Conservation (phyloP, 2,329 filamentous ascomycete genomes). For the Dactylonectria estremocensis region DNA sequence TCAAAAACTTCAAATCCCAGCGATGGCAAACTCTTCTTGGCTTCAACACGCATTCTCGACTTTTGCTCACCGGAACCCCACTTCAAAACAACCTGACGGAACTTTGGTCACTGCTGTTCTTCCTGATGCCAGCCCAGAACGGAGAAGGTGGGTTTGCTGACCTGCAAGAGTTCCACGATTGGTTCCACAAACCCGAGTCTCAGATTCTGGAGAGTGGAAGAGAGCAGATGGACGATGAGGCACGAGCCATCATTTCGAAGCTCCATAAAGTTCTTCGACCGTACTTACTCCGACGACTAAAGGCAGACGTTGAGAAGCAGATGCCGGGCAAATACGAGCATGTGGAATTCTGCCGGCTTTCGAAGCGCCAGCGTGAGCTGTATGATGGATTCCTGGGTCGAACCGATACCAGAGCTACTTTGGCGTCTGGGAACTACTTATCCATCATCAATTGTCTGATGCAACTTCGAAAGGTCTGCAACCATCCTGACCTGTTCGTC, state of each 20-base stretch:
- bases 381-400: slow-evolving; percentile 97
- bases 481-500: slow-evolving; percentile 97
- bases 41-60: slow-evolving; percentile 89
- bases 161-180: slow-evolving; percentile 95
- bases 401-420: slow-evolving; percentile 88
- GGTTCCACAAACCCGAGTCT: slow-evolving; percentile 95
- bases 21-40: slow-evolving; percentile 96
- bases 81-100: slow-evolving; percentile 98
- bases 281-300: slow-evolving; percentile 90
- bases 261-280: slow-evolving; percentile 94
- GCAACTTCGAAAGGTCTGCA: slow-evolving; percentile 98
- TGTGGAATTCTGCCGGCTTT: slow-evolving; percentile 94
- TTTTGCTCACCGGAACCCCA: slow-evolving; percentile 93
- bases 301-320: slow-evolving; percentile 98
- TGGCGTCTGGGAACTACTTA: slow-evolving; percentile 94
- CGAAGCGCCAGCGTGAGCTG: slow-evolving; percentile 93
- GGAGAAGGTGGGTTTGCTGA: slow-evolving; percentile 93
- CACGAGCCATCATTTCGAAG: slow-evolving; percentile 91
- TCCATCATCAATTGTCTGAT: slow-evolving; percentile 99
- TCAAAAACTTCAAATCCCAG: slow-evolving; percentile 99
- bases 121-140: slow-evolving; percentile 92
- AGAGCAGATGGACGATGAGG: slow-evolving; percentile 94
- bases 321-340: slow-evolving; percentile 99
- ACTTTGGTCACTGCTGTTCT: slow-evolving; percentile 96
- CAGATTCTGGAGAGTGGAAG: slow-evolving; percentile 96